A percentile compares a stretch with the other conserved stretches of the same genome.
These are phyloP conservation scores for Aspergillus heteromorphus DNA, from an alignment of 495 filamentous ascomycete genomes.

Conservation along the genomic window DNA sequence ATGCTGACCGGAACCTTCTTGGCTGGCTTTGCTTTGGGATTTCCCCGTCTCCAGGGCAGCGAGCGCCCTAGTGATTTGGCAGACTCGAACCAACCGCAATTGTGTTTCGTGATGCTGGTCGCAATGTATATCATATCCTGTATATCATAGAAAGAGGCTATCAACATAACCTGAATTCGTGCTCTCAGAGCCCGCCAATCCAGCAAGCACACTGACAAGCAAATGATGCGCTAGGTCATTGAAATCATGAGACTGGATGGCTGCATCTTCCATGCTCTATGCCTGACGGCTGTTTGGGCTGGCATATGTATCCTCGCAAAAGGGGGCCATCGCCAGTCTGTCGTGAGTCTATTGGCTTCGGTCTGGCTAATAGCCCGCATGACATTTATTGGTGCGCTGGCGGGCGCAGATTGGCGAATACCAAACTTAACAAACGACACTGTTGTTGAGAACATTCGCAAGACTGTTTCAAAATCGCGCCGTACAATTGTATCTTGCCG, in stretches of 20 bases:
- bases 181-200: background rate
- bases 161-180: background rate
- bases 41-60: background rate
- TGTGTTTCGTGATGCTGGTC: background rate
- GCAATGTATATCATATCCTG: background rate
- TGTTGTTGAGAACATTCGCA: background rate
- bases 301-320: background rate
- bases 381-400: background rate
- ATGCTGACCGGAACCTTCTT: background rate
- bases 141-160: background rate
- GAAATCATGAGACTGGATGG: background rate
- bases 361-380: background rate
- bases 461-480: background rate
- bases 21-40: background rate
- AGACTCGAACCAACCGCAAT: background rate
- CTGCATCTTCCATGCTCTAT: background rate
- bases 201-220: background rate
- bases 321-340: background rate
- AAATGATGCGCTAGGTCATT: background rate
- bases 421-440: background rate
- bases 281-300: too few species aligned
- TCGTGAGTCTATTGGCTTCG: background rate
- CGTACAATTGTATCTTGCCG: slow-evolving; percentile 7
- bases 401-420: background rate
- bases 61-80: background rate